These are phyloP conservation scores for Cucumis hystrix DNA, from an alignment of 306 rosid species.

Conservation along the genomic window DNA sequence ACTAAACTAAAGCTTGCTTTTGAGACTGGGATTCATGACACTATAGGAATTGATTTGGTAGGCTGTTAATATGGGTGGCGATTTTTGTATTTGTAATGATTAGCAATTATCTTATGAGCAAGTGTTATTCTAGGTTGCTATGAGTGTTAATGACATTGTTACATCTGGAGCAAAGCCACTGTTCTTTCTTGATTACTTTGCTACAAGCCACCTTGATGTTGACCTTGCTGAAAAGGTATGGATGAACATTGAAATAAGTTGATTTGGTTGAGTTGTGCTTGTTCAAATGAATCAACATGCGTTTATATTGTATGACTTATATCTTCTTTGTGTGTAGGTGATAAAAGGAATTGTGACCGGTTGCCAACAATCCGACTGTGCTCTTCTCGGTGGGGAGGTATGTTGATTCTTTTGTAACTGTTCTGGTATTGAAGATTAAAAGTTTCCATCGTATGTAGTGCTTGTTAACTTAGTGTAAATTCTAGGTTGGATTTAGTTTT, in stretches of 20 bases:
- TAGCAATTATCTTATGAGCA: not conserved
- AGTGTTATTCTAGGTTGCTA: constrained; percentile 55
- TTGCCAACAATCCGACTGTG: constrained; percentile 80
- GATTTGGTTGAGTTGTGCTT: not conserved
- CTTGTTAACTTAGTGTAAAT: not conserved
- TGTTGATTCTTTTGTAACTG: not conserved
- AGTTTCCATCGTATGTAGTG: not conserved
- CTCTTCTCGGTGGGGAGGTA: constrained; percentile 96
- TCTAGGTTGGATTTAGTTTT: not conserved
- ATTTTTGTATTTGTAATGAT: not conserved
- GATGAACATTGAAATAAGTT: not conserved
- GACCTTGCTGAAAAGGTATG: constrained; percentile 83
- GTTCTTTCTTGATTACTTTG: constrained; percentile 91
- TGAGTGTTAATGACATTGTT: constrained; percentile 91
- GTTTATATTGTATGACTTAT: not conserved
- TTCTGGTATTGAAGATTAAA: not conserved
- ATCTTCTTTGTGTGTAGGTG: constrained; percentile 31
- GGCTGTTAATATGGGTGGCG: not conserved
- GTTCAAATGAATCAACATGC: not conserved
- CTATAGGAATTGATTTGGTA: constrained; percentile 95
- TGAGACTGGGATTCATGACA: constrained; percentile 80
- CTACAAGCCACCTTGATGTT: constrained; percentile 79
- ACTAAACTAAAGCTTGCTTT: constrained; percentile 83
- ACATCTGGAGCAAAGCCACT: constrained; percentile 93
- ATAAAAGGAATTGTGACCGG: constrained; percentile 84